Base-by-base conservation (phyloP, 225 moss, liverwort and hornwort genomes). In the Takakia lepidozioides region DNA sequence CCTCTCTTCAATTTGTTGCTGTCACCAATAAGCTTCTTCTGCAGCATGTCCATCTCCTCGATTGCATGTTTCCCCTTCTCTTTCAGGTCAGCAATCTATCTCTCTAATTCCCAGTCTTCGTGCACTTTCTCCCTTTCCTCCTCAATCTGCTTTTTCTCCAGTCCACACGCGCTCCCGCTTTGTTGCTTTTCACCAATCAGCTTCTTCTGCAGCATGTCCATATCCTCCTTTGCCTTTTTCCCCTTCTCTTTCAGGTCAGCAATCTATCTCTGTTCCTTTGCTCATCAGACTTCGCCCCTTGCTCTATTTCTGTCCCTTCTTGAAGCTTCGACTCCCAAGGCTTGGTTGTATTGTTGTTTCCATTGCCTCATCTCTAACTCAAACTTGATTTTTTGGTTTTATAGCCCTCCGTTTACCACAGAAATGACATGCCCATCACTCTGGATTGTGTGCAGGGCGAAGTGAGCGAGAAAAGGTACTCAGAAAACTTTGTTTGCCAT, bases 61-160 rank as follows among this genome's bases (percentile, higher is more conserved):
- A 60, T 74, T 3, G 27, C 29, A 2, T 2, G 9, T 11, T 54
- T 47, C 37, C 68, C 17, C 0, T 60, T 32, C 23, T 61, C 60
- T 18, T 53, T 60, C 49, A 56, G 50, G 3, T 28, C 11, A 1
- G 28, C 18, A 41, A 69, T 56, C 44, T 48, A 48, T 36, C 60
- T 50, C 24, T 56, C 73, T 36, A 80, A 63, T 69, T 86, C 86
- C 74, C 83, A 86, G 36, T 88, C 86, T 27, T 56, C 49, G 17
- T 20, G 43, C 22, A 75, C 30, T 44, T 70, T 75, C 29, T 69
- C 66, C 45, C 42, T 69, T 5, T 55, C 29, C 7, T 60, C 64
- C 50, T 49, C 55, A 15, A 57, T 24, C 29, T 57, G 42, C 36
- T 54, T 32, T 3, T 53, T 40, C 56, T 60, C 64, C 27, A 52